Conservation (phyloP, 352 stramenopile genomes). For the Phytophthora pisi region DNA sequence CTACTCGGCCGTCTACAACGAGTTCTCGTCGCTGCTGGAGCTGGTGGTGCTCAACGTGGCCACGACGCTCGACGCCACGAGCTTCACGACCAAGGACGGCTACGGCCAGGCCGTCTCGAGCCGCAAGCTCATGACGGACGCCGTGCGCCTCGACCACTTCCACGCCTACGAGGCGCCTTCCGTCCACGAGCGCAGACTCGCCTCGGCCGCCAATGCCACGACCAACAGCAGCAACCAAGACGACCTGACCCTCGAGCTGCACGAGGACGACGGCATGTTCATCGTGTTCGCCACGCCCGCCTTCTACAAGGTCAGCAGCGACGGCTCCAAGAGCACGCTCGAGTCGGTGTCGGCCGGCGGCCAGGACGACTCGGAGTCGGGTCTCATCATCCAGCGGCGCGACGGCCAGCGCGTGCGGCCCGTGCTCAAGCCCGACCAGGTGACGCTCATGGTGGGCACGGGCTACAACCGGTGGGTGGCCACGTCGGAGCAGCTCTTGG, state of each 20-base stretch:
- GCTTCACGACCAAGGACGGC: conserved; percentile 50
- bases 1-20: conserved; percentile 43
- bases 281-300: conserved; percentile 57
- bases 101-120: conserved; percentile 39
- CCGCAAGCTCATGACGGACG: conserved; percentile 60
- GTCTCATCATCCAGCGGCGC: conserved; percentile 57
- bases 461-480: conserved; percentile 59
- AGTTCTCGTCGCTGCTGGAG: conserved; percentile 56
- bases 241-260: conserved; percentile 56
- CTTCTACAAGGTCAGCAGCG: conserved; percentile 56
- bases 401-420: conserved; percentile 52
- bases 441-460: conserved; percentile 68
- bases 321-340: conserved; percentile 31
- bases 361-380: conserved; percentile 41
- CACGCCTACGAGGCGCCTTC: conserved; percentile 57
- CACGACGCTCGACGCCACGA: conserved; percentile 47
- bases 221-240: conserved; percentile 5
- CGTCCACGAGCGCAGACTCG: conserved; percentile 24
- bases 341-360: conserved; percentile 34
- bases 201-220: background rate
- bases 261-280: conserved; percentile 68
- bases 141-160: conserved; percentile 67
- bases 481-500: conserved; percentile 48
- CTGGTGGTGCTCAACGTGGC: conserved; percentile 51
- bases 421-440: conserved; percentile 53